Evolutionary conservation across 1,284 basidiomycete genomes (phyloP), one percentile per base, ranked within the genome.

Genomic region (Ustilago curta): DNA sequence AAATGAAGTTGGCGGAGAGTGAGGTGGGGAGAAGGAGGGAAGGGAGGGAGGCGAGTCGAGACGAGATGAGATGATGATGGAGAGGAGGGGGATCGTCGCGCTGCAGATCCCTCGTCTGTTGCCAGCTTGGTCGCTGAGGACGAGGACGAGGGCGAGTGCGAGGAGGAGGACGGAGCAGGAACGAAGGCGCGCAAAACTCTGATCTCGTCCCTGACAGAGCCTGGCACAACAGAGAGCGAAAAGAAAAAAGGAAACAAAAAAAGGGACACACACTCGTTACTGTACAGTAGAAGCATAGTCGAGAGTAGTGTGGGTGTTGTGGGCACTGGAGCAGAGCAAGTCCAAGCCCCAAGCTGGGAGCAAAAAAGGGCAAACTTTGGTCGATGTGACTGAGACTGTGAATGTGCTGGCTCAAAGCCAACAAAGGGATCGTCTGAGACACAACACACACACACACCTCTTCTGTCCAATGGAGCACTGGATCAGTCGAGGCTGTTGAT

Each of bases 61-160:
- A 43, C 21, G 32, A 53, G 51, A 31, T 31, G 44, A 47, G 47
- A 40, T 43, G 52, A 27, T 53, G 51, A 29, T 43, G 29, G 31
- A 19, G 27, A 12, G 19, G 14, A 27, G 35, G 44, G 50, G 45
- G 63, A 61, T 47, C 52, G 58, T 61, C 52, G 54, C 52, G 65
- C 42, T 39, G 59, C 48, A 48, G 45, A 31, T 23, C 1, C 39
- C 43, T 23, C 23, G 49, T 23, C 8, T 25, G 19, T 5, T 44
- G n/a, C 4, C 21, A 35, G 18, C 48, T 49, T 23, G 42, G 21
- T 9, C 23, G 43, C 43, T 11, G 27, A 27, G 42, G 14, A 11
- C 25, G 44, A 45, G 23, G 45, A 47, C 27, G 18, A 47, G 31
- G 31, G 31, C 31, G 31, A 32, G 43, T 11, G 14, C 43, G 43